These are phyloP conservation scores for Calonectria hawksworthii DNA, from an alignment of 2,329 filamentous ascomycete genomes.

Conservation along the genomic window DNA sequence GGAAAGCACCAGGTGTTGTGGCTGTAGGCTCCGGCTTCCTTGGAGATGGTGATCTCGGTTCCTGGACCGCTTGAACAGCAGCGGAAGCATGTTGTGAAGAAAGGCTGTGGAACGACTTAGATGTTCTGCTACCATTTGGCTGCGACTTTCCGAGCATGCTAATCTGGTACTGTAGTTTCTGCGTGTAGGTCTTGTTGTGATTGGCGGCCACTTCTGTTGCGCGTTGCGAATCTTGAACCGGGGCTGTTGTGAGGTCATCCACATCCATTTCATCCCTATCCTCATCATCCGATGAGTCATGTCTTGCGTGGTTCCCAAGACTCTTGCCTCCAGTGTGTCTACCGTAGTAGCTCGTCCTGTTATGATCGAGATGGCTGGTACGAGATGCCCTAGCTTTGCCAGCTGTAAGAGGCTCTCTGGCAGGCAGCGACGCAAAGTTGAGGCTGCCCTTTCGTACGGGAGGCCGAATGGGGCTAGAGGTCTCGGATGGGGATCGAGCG, in stretches of 20 bases:
- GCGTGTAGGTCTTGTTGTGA: constrained; percentile 93
- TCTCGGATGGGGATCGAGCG: constrained; percentile 74
- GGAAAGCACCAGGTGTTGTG: constrained; percentile 72
- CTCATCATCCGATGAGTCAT: constrained; percentile 60
- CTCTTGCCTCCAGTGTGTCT: constrained; percentile 82
- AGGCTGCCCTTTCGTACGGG: constrained; percentile 93
- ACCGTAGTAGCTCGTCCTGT: constrained; percentile 81
- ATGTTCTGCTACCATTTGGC: constrained; percentile 59
- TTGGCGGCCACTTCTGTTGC: constrained; percentile 57
- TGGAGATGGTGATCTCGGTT: constrained; percentile 47
- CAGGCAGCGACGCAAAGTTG: constrained; percentile 92
- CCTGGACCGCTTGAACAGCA: constrained; percentile 46
- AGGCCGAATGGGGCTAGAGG: constrained; percentile 81
- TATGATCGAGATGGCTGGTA: constrained; percentile 82
- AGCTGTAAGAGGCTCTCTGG: constrained; percentile 85
- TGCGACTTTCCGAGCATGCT: constrained; percentile 76
- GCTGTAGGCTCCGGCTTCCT: constrained; percentile 48
- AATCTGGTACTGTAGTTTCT: constrained; percentile 93
- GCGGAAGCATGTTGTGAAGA: constrained; percentile 45
- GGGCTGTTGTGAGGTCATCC: constrained; percentile 58
- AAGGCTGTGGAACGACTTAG: constrained; percentile 62
- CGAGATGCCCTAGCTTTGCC: constrained; percentile 84
- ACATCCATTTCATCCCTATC: constrained; percentile 66
- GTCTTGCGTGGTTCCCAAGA: constrained; percentile 65
- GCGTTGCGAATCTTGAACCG: constrained; percentile 54